Evolutionary conservation across 208 protist species (phyloP).

Genomic region (Spironucleus salmonicida): DNA sequence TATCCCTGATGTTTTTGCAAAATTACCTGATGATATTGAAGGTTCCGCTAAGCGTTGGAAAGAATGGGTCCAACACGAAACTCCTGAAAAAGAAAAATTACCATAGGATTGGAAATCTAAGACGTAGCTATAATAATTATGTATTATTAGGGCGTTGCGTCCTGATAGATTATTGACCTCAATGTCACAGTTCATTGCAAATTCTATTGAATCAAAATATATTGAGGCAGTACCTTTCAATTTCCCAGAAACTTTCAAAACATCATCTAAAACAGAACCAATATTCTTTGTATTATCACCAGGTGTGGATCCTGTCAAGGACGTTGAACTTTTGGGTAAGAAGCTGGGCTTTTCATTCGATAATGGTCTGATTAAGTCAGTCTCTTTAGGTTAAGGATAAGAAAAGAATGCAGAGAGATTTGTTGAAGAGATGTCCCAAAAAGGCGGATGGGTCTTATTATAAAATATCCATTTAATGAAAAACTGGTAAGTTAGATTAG

Average conservation of each 20-base stretch:
- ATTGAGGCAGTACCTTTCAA: conserved; percentile 63
- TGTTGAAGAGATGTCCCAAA: conserved; percentile 52
- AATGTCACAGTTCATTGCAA: conserved; percentile 68
- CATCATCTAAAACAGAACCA: conserved; percentile 72
- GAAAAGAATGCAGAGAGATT: conserved; percentile 78
- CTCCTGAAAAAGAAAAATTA: conserved; percentile 55
- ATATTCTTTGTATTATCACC: conserved; percentile 96
- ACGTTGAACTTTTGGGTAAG: conserved; percentile 69
- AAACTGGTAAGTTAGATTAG: conserved; percentile 76
- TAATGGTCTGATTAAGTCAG: conserved; percentile 73
- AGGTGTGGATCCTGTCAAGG: conserved; percentile 84
- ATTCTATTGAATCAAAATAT: conserved; percentile 73
- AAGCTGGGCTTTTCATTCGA: conserved; percentile 77
- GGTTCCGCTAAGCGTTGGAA: conserved; percentile 54
- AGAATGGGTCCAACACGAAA: conserved; percentile 52
- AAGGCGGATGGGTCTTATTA: conserved; percentile 71
- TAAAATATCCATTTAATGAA: conserved; percentile 92
- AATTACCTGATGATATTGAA: conserved; percentile 52
- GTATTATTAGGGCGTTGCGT: conserved; percentile 73
- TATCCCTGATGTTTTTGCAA: conserved; percentile 49
- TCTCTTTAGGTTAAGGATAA: conserved; percentile 92
- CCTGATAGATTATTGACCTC: conserved; percentile 77
- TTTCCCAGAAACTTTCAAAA: conserved; percentile 71
- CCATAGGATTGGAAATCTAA: conserved; percentile 71
- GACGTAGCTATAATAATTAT: conserved; percentile 70